These are phyloP conservation scores for Plasmodium vinckei DNA, from an alignment of 169 alveolate species.

Conservation along the genomic window DNA sequence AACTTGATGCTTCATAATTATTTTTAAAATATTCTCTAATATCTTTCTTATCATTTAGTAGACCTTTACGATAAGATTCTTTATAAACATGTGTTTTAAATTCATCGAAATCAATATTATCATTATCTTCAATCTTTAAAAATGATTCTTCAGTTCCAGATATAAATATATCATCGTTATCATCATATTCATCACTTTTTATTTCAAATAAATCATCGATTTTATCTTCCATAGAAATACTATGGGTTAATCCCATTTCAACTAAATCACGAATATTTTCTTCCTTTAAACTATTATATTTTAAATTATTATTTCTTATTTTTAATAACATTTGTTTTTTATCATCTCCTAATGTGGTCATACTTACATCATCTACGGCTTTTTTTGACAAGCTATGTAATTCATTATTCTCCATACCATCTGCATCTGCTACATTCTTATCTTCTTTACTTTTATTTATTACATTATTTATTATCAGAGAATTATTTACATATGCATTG, in stretches of 20 bases:
- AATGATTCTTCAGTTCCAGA: conserved; percentile 58
- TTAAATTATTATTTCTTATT: conserved; percentile 49
- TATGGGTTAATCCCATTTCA: conserved; percentile 3
- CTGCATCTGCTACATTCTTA: neutral
- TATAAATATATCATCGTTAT: conserved; percentile 42
- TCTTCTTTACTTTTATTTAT: conserved; percentile 19
- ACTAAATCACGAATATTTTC: conserved; percentile 6
- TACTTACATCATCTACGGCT: neutral
- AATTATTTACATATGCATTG: conserved; percentile 35
- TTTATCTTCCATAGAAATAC: neutral
- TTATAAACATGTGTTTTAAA: conserved; percentile 45
- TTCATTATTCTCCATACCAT: neutral
- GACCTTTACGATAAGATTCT: conserved; percentile 12
- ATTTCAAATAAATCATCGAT: neutral
- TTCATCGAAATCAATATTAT: neutral
- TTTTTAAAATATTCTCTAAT: conserved; percentile 28
- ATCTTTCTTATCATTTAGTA: conserved; percentile 1
- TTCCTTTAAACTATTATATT: conserved; percentile 31
- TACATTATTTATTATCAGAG: conserved; percentile 30
- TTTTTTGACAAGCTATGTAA: neutral
- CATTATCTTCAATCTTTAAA: conserved; percentile 57
- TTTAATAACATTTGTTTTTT: conserved; percentile 20
- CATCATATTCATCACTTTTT: neutral
- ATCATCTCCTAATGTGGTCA: neutral
- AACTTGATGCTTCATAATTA: conserved; percentile 22